Percentiles rank a stretch among this genome's conserved stretches.
phyloP scores from a whole-genome alignment of 495 filamentous ascomycete genomes.

The Elasticomyces elasticus region DNA sequence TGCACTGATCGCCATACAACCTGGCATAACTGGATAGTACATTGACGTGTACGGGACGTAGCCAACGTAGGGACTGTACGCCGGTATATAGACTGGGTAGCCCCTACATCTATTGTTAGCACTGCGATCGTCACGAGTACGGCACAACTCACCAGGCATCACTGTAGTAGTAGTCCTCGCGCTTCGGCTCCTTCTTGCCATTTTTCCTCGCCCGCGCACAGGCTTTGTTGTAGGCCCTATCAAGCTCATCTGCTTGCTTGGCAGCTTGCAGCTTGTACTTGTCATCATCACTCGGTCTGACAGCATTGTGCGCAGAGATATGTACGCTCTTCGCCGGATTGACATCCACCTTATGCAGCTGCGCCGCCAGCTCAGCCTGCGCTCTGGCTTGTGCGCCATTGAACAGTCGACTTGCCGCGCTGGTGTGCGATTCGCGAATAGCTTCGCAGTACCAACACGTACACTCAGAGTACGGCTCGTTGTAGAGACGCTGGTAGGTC shows the following conservation, averaged over 20 bases:
- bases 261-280: conserved; percentile 17
- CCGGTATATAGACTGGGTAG: conserved; percentile 43
- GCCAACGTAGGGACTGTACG: conserved; percentile 40
- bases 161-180: conserved; percentile 45
- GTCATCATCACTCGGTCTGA: conserved; percentile 22
- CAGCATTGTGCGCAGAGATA: conserved; percentile 61
- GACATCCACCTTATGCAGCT: conserved; percentile 45
- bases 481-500: conserved; percentile 51
- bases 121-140: neutral
- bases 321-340: conserved; percentile 49
- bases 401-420: conserved; percentile 29
- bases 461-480: conserved; percentile 67
- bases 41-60: neutral
- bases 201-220: conserved; percentile 52
- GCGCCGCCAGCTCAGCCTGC: conserved; percentile 43
- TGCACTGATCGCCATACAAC: conserved; percentile 13
- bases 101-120: conserved; percentile 18
- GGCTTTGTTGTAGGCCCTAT: conserved; percentile 52
- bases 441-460: conserved; percentile 89
- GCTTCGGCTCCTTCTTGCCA: conserved; percentile 39
- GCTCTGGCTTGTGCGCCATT: conserved; percentile 24
- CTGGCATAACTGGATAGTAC: conserved; percentile 23
- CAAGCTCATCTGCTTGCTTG: conserved; percentile 38
- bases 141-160: conserved; percentile 35
- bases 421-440: conserved; percentile 53